phyloP scores from a whole-genome alignment of 129 eudicot species.

The sunflower (Helianthus annuus) region DNA sequence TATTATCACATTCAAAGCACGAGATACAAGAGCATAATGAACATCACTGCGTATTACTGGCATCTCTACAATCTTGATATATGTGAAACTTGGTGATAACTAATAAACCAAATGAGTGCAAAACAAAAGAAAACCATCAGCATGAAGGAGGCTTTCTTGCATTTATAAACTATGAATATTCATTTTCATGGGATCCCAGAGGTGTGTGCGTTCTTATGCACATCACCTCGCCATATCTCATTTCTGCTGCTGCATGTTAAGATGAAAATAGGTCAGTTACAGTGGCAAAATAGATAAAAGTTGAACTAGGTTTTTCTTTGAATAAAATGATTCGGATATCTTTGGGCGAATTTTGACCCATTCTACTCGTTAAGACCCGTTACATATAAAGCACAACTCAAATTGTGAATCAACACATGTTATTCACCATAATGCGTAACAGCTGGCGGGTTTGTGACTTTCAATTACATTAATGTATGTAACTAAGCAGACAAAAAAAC shows the following conservation, averaged over 20 bases:
- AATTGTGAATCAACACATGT: not conserved
- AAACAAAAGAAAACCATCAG: not conserved
- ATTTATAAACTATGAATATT: not conserved
- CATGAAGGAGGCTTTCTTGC: conserved; percentile 6
- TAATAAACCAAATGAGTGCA: not conserved
- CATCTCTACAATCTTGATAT: conserved; percentile 6
- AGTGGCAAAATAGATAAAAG: not conserved
- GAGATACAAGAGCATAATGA: too few species aligned
- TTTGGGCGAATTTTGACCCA: not conserved
- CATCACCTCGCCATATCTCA: not conserved
- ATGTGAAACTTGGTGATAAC: conserved; percentile 1
- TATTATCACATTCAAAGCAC: too few species aligned
- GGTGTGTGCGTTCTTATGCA: not conserved
- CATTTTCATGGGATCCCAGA: not conserved
- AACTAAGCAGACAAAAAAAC: not conserved
- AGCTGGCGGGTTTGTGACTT: not conserved
- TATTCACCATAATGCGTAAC: not conserved
- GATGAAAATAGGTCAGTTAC: not conserved
- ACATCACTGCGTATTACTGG: too few species aligned
- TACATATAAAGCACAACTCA: not conserved
- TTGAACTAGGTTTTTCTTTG: not conserved
- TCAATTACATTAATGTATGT: not conserved
- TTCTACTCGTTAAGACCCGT: not conserved
- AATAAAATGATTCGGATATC: not conserved
- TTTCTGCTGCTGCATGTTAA: not conserved